These are phyloP conservation scores for Tylopilus vinaceipallidus DNA, from an alignment of 768 basidiomycete species.

Conservation along the genomic window DNA sequence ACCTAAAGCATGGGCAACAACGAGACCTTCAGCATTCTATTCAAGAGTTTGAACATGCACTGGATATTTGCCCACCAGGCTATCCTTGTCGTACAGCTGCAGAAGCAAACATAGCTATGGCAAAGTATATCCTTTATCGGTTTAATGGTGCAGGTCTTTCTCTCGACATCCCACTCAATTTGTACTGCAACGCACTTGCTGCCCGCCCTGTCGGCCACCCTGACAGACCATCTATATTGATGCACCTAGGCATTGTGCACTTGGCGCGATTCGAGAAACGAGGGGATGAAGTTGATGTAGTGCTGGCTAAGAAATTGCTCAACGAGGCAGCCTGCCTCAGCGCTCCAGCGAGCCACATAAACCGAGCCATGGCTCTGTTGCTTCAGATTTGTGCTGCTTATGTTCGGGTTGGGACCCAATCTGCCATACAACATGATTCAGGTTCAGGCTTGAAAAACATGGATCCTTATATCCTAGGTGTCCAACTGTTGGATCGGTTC, in stretches of 20 bases:
- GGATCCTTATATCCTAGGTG: neutral
- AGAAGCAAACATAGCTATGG: conserved; percentile 1
- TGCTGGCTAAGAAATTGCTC: neutral
- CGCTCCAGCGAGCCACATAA: neutral
- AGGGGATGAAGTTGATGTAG: neutral
- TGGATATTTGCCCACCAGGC: neutral
- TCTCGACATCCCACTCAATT: neutral
- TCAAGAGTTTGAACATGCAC: neutral
- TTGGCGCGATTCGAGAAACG: neutral
- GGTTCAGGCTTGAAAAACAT: too few relatives aligned
- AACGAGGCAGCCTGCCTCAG: neutral
- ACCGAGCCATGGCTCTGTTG: neutral
- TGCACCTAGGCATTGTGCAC: neutral
- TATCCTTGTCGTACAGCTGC: conserved; percentile 6
- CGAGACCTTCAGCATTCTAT: neutral
- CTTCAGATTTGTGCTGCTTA: too few relatives aligned
- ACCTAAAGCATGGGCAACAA: neutral
- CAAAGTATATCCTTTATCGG: neutral
- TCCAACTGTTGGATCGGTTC: neutral
- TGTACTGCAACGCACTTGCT: neutral
- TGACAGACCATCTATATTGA: conserved; percentile 1
- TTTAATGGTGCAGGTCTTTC: neutral
- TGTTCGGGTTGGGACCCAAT: too few relatives aligned
- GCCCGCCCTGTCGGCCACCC: conserved; percentile 2
- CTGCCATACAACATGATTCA: too few relatives aligned